Evolutionary conservation across 768 basidiomycete species (phyloP).

Genomic region (Phylloporus sp.): DNA sequence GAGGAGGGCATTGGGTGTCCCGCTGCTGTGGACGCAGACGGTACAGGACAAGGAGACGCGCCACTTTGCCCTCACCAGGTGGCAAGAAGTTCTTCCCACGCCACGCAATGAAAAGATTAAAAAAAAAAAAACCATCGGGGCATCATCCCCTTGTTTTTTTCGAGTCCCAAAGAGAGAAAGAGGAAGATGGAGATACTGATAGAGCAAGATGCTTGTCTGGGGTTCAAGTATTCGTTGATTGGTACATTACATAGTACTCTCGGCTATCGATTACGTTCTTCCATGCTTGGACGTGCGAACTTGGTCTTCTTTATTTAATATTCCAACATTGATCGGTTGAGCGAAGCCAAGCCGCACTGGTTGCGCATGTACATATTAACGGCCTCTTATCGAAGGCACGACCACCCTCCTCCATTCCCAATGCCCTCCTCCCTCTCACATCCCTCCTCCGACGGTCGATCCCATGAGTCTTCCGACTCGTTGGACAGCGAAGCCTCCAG

Average conservation of each 20-base stretch:
- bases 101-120: conserved; percentile 15
- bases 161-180: no score
- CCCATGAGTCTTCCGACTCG: conserved; percentile 9
- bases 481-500: conserved; percentile 8
- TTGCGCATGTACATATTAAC: not conserved
- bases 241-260: no score
- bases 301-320: no score
- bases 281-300: not conserved
- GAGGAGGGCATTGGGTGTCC: conserved; percentile 22
- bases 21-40: not conserved
- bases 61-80: not conserved
- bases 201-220: no score
- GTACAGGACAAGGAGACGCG: not conserved
- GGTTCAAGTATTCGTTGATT: no score
- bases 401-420: not conserved
- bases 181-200: no score
- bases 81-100: conserved; percentile 24
- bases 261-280: no score
- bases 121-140: no score
- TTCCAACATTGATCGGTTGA: not conserved
- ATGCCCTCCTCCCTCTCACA: not conserved
- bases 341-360: not conserved
- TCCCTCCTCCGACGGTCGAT: not conserved
- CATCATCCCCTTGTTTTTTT: no score
- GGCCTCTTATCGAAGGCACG: not conserved